These are phyloP conservation scores for Thymus mandschuricus DNA, from an alignment of 257 asterid genomes.

Conservation along the genomic window DNA sequence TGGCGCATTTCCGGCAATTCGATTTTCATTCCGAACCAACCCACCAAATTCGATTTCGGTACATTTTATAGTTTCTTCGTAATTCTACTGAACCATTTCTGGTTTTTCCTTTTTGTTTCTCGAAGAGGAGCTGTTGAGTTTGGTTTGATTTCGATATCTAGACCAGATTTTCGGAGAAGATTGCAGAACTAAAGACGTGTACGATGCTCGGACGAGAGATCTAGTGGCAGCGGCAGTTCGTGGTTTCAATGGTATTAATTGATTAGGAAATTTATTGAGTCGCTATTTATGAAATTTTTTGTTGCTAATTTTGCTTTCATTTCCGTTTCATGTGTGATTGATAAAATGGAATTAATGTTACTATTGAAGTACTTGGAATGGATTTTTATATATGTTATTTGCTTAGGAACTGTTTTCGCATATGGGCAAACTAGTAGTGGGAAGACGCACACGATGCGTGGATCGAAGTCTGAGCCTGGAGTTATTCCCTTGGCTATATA, in stretches of 20 bases:
- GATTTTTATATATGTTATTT: conserved; percentile 3
- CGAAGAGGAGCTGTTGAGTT: not conserved
- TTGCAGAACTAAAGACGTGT: conserved; percentile 67
- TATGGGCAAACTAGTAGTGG: conserved; percentile 99
- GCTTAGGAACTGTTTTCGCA: conserved; percentile 91
- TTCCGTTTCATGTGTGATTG: not conserved
- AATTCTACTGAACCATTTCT: not conserved
- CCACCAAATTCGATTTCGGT: conserved; percentile 87
- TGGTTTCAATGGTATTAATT: conserved; percentile 79
- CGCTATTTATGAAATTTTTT: not conserved
- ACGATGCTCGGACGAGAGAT: conserved; percentile 66
- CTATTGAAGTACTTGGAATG: too few species aligned
- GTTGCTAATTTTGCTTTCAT: not conserved
- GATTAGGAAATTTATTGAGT: not conserved
- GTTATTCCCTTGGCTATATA: conserved; percentile 84
- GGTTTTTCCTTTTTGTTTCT: not conserved
- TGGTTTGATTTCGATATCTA: conserved; percentile 23
- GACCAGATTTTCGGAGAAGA: conserved; percentile 75
- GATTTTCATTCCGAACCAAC: conserved; percentile 63
- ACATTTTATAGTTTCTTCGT: not conserved
- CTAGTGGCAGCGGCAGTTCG: conserved; percentile 79
- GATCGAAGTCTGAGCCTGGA: conserved; percentile 86
- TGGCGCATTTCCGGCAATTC: conserved; percentile 78
- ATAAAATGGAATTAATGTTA: not conserved
- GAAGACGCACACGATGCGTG: conserved; percentile 96